Conservation (phyloP, 148 eudicot species). For the Spergularia marina region DNA sequence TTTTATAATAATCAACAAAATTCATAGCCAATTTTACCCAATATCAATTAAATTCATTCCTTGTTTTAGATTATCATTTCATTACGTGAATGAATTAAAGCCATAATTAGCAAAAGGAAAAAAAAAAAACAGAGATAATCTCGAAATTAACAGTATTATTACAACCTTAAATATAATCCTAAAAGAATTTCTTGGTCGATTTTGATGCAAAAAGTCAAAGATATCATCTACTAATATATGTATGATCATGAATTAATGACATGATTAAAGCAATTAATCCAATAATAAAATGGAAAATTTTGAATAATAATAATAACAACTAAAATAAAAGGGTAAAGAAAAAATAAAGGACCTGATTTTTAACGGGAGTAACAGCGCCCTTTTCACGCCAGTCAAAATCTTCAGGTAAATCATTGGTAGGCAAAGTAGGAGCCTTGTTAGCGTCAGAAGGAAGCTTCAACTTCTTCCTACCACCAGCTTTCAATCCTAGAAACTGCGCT, state of each 20-base stretch:
- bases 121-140: too few species aligned
- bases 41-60: too few species aligned
- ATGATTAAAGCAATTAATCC: not conserved
- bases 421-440: slow-evolving; percentile 65
- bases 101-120: too few species aligned
- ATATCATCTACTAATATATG: not conserved
- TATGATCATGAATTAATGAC: not conserved
- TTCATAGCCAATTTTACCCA: too few species aligned
- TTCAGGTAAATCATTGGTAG: slow-evolving; percentile 56
- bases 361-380: slow-evolving; percentile 78
- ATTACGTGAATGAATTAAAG: too few species aligned
- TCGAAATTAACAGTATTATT: too few species aligned
- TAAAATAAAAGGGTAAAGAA: too few species aligned
- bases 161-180: too few species aligned
- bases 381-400: slow-evolving; percentile 85
- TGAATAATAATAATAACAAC: not conserved
- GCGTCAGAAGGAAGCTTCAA: slow-evolving; percentile 62
- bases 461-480: slow-evolving; percentile 29
- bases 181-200: too few species aligned
- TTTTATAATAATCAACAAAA: too few species aligned
- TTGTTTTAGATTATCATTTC: too few species aligned
- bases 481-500: slow-evolving; percentile 47
- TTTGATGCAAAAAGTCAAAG: too few species aligned
- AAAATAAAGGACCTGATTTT: slow-evolving; percentile 53
- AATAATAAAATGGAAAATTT: not conserved